Conservation (phyloP, 176 grass and related monocot species). For the Saccharum spontaneum region DNA sequence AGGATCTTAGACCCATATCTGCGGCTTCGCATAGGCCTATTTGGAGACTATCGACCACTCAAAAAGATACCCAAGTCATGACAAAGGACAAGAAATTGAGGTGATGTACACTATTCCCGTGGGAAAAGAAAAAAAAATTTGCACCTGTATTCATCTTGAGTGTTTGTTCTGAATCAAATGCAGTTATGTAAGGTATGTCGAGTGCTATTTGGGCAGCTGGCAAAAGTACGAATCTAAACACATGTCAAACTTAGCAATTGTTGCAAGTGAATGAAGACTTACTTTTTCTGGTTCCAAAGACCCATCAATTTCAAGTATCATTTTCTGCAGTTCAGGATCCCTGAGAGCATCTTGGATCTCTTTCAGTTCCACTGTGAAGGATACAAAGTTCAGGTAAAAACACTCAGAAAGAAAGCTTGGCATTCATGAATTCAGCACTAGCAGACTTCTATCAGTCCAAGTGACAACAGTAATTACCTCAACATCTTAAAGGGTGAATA, state of each 20-base stretch:
- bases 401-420: not conserved
- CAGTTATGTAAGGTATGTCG: not conserved
- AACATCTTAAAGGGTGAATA: not conserved
- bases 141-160: not conserved
- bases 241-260: not conserved
- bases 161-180: not conserved
- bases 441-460: not conserved
- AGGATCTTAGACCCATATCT: not conserved
- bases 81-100: constrained; percentile 17
- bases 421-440: not conserved
- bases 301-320: constrained; percentile 62
- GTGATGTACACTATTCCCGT: not conserved
- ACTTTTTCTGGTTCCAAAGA: constrained; percentile 75
- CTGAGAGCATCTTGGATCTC: constrained; percentile 64
- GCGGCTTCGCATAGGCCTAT: not conserved
- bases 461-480: constrained; percentile 1
- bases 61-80: not conserved
- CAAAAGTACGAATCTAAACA: not conserved
- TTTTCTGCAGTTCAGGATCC: constrained; percentile 54
- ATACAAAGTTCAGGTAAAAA: constrained; percentile 18
- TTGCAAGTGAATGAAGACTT: constrained; percentile 18
- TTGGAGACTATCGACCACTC: not conserved
- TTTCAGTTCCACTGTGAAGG: constrained; percentile 44
- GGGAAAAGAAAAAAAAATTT: not conserved
- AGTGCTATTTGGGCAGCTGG: not conserved